Percentiles rank a stretch among this genome's conserved stretches.
Evolutionary conservation across 108 stramenopile genomes (phyloP).

Genomic region (Halocafeteria seosinensis): DNA sequence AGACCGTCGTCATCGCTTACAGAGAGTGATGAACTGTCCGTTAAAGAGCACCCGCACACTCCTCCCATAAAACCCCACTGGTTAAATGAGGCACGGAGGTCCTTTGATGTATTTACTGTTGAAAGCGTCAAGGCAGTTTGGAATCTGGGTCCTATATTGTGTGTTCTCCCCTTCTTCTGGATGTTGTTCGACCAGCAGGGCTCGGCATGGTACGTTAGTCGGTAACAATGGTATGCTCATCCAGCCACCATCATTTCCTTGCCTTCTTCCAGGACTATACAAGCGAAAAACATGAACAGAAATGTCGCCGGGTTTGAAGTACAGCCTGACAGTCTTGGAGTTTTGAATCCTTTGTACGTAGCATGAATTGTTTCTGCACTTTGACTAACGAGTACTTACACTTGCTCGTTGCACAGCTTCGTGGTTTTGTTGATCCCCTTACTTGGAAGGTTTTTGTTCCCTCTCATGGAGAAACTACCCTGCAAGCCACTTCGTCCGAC

Average conservation of each 20-base stretch:
- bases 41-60: not conserved
- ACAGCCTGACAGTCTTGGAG: constrained; percentile 42
- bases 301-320: too few relatives aligned
- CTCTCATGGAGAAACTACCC: constrained; percentile 26
- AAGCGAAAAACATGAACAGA: constrained; percentile 34
- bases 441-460: constrained; percentile 41
- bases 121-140: not conserved
- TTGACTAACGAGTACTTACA: too few relatives aligned
- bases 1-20: too few relatives aligned
- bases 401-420: too few relatives aligned
- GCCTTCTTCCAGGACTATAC: too few relatives aligned
- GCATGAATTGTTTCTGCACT: too few relatives aligned
- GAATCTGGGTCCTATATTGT: constrained; percentile 3
- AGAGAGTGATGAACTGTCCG: not conserved
- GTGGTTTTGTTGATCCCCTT: constrained; percentile 49
- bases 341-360: constrained; percentile 46
- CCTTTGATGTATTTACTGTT: not conserved
- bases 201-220: constrained; percentile 44
- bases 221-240: too few relatives aligned
- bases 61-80: not conserved
- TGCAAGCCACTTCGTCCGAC: constrained; percentile 16
- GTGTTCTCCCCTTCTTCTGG: constrained; percentile 46
- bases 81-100: not conserved
- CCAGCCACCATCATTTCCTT: too few relatives aligned
- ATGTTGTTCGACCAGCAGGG: constrained; percentile 54